Conservation (phyloP, 352 stramenopile species). For the Phytophthora palmivora region DNA sequence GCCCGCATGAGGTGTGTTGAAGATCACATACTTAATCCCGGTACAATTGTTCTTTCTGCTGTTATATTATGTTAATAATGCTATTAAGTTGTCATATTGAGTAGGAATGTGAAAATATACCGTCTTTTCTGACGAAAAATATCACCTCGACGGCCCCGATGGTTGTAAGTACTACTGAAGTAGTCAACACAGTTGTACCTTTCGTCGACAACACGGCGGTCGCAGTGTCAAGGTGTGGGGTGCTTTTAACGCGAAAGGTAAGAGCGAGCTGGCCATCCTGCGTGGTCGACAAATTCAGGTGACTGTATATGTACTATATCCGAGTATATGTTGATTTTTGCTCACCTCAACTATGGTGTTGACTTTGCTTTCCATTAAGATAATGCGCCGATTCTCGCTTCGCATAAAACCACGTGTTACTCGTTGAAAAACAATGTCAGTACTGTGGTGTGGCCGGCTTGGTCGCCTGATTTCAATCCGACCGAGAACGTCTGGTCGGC, state of each 20-base stretch:
- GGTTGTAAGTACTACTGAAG: constrained; percentile 5
- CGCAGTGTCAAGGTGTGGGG: not conserved
- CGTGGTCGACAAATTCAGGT: not conserved
- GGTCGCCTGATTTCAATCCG: constrained; percentile 5
- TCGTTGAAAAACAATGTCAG: constrained; percentile 13
- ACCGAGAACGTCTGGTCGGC: not conserved
- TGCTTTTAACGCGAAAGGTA: not conserved
- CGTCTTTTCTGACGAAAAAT: constrained; percentile 7
- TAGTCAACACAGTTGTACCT: not conserved
- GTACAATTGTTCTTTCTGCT: not conserved
- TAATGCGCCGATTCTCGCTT: not conserved
- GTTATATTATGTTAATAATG: too few relatives aligned
- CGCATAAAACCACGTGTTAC: constrained; percentile 2
- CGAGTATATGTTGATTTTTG: constrained; percentile 3
- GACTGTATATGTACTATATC: constrained; percentile 1
- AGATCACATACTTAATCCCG: constrained; percentile 3
- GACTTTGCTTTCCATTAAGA: constrained; percentile 1
- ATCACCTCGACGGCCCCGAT: constrained; percentile 5
- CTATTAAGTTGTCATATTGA: not conserved
- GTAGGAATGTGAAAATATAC: constrained; percentile 9
- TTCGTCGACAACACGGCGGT: not conserved
- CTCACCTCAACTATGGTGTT: not conserved
- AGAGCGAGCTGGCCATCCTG: not conserved
- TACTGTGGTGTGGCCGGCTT: constrained; percentile 8
- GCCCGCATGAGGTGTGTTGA: constrained; percentile 1